A percentile compares a stretch with the other conserved stretches of the same genome.
phyloP scores from a whole-genome alignment of 176 grass and related monocot species.

The Triticum urartu region DNA sequence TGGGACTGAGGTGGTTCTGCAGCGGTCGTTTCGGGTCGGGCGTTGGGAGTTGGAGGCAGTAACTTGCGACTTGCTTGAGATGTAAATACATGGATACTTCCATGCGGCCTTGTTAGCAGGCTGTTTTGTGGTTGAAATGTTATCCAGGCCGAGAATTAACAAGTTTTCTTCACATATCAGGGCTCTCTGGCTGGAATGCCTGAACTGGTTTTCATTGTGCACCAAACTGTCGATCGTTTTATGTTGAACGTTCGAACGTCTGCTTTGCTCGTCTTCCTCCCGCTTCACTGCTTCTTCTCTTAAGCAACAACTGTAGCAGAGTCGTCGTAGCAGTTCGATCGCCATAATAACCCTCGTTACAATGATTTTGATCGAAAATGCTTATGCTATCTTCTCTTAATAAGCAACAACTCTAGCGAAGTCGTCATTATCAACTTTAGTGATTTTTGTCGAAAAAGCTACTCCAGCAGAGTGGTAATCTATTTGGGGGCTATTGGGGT shows the following conservation, averaged over 20 bases:
- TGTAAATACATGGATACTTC: slow-evolving; percentile 40
- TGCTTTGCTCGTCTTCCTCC: neutral
- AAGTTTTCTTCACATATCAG: neutral
- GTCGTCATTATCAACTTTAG: no score
- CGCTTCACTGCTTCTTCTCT: no score
- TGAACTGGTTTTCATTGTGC: neutral
- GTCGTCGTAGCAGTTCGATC: no score
- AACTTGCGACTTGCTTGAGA: slow-evolving; percentile 25
- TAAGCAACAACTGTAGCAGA: no score
- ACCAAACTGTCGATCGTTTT: neutral
- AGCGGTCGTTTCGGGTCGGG: neutral
- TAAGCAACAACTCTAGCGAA: no score
- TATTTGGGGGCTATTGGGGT: no score
- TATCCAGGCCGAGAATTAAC: slow-evolving; percentile 26
- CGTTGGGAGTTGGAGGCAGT: neutral
- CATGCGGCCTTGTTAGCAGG: slow-evolving; percentile 23
- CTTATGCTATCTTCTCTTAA: no score
- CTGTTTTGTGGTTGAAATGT: slow-evolving; percentile 7
- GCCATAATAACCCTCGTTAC: no score
- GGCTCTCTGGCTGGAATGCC: neutral
- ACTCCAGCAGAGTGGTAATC: no score
- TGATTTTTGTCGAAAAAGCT: no score
- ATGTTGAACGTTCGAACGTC: neutral
- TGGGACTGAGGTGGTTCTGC: slow-evolving; percentile 33
- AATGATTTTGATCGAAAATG: no score